These are phyloP conservation scores for Rubia peregrina DNA, from an alignment of 305 asterid genomes.

Conservation along the genomic window DNA sequence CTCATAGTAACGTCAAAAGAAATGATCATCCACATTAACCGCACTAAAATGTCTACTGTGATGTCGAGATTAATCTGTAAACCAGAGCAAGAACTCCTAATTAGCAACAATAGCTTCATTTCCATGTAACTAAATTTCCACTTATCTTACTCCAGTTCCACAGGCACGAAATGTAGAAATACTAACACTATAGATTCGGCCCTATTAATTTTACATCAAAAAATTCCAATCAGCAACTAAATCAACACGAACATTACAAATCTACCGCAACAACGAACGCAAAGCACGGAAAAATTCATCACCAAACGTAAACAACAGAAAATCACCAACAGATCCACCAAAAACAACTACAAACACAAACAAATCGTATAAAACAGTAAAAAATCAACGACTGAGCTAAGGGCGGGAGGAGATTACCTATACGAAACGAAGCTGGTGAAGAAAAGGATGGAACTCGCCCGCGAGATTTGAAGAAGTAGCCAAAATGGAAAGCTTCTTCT, in stretches of 20 bases:
- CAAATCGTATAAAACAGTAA: background rate
- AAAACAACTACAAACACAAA: background rate
- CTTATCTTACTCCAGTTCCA: background rate
- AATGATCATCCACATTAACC: background rate
- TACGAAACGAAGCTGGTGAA: background rate
- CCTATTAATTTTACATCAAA: background rate
- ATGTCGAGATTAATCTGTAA: background rate
- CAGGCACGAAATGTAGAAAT: background rate
- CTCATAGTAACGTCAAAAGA: background rate
- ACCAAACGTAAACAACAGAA: background rate
- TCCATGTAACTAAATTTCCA: background rate
- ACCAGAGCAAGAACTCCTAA: background rate
- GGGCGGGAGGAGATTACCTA: background rate
- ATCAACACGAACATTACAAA: background rate
- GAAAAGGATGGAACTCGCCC: background rate
- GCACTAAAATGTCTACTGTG: background rate
- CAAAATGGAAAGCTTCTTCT: background rate
- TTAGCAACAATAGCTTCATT: background rate
- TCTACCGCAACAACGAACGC: conserved; percentile 2
- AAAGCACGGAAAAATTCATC: background rate
- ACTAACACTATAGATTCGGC: background rate
- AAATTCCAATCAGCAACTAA: background rate
- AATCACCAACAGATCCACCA: conserved; percentile 15
- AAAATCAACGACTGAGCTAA: background rate
- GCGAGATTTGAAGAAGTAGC: conserved; percentile 3